phyloP scores from a whole-genome alignment of 805 yeast species.

The Zygotorulaspora danielsina region DNA sequence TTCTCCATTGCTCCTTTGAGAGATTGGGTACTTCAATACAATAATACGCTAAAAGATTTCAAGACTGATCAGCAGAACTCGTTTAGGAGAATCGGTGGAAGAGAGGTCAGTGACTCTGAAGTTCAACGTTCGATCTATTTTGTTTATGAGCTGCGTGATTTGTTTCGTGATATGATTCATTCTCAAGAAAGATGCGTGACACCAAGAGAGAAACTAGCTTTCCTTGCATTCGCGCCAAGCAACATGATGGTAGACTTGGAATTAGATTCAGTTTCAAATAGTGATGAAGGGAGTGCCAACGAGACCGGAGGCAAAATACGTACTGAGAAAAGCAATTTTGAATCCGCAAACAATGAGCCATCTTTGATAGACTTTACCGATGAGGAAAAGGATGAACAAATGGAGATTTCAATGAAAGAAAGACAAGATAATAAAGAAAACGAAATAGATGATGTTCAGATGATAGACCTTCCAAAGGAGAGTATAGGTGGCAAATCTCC shows the following conservation, averaged over 20 bases:
- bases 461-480: conserved; percentile 12
- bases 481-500: conserved; percentile 26
- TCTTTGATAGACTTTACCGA: conserved; percentile 6
- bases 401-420: conserved; percentile 10
- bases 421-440: conserved; percentile 2
- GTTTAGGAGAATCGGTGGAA: conserved; percentile 77
- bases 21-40: conserved; percentile 55
- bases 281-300: background rate
- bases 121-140: conserved; percentile 79
- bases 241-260: conserved; percentile 61
- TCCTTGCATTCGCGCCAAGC: conserved; percentile 75
- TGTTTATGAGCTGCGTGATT: conserved; percentile 61
- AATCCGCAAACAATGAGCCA: conserved; percentile 6
- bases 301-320: background rate
- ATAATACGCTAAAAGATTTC: conserved; percentile 35
- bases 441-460: conserved; percentile 1
- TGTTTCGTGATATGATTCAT: conserved; percentile 67
- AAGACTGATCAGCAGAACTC: conserved; percentile 18
- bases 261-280: conserved; percentile 4
- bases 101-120: conserved; percentile 74
- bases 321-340: background rate
- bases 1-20: conserved; percentile 82
- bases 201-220: conserved; percentile 82
- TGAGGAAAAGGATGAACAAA: conserved; percentile 2
- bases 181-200: conserved; percentile 61